A percentile compares a stretch with the other conserved stretches of the same genome.
Conservation (phyloP, 257 asterid genomes). For the Petunia secreta region DNA sequence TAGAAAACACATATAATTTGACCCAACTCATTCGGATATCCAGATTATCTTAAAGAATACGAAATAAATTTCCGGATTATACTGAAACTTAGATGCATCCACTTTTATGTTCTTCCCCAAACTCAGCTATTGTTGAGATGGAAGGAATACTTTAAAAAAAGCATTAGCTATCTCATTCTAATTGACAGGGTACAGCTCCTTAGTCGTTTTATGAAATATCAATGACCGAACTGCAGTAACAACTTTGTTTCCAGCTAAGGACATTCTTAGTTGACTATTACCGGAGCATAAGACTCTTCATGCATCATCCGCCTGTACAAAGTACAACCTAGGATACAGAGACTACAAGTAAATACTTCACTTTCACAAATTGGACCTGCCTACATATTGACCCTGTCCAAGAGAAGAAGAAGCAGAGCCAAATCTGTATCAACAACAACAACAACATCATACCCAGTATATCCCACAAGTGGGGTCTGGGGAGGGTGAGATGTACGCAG, state of each 20-base stretch:
- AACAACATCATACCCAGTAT: too few species aligned
- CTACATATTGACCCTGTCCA: background rate
- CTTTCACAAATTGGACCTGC: background rate
- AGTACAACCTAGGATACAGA: background rate
- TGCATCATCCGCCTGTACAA: background rate
- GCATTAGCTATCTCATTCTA: background rate
- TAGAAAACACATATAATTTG: background rate
- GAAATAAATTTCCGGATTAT: background rate
- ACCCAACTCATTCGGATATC: background rate
- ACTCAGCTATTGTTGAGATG: background rate
- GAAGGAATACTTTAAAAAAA: background rate
- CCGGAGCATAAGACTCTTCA: background rate
- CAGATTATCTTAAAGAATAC: too few species aligned
- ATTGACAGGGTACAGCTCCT: background rate
- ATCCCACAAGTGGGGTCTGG: too few species aligned
- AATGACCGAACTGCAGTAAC: background rate
- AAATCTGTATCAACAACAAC: slow-evolving; percentile 22
- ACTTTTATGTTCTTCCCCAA: background rate
- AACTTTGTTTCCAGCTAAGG: background rate
- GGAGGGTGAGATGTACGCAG: too few species aligned
- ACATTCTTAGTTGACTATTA: background rate
- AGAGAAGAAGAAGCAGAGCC: background rate
- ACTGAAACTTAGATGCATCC: background rate
- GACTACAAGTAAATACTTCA: background rate
- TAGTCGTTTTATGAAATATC: background rate